Percentiles rank a stretch among this genome's conserved stretches.
Evolutionary conservation across 768 basidiomycete species (phyloP).

Genomic region (Serendipita sp.): DNA sequence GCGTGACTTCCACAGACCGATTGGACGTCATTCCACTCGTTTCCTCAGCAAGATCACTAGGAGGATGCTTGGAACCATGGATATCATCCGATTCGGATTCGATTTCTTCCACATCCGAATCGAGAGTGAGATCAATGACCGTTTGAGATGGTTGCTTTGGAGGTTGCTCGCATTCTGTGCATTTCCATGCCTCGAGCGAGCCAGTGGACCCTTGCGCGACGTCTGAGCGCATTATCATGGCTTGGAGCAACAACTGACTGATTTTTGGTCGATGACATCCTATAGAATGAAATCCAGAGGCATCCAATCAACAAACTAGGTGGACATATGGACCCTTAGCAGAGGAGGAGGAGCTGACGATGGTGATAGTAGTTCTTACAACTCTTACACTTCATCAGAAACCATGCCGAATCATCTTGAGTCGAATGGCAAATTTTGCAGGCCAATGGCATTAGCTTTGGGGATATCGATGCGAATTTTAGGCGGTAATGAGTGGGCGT

Average conservation of each 20-base stretch:
- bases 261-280: not conserved
- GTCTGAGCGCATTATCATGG: not conserved
- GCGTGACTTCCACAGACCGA: too few relatives aligned
- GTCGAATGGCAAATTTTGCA: too few relatives aligned
- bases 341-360: not conserved
- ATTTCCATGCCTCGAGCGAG: slow-evolving; percentile 4
- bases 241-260: not conserved
- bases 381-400: not conserved
- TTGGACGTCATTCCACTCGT: too few relatives aligned
- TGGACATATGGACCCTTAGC: too few relatives aligned
- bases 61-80: not conserved
- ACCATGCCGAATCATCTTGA: not conserved
- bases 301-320: too few relatives aligned
- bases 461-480: not conserved
- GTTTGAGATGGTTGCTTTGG: not conserved
- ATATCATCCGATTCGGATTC: not conserved
- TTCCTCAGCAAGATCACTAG: too few relatives aligned
- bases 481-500: not conserved
- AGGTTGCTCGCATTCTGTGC: not conserved
- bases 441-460: too few relatives aligned
- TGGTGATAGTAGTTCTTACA: not conserved
- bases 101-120: not conserved
- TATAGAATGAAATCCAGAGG: not conserved
- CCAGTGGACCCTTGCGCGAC: not conserved
- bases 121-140: not conserved